These are phyloP conservation scores for Leishmania tropica DNA, from an alignment of 208 protist species.

Conservation along the genomic window DNA sequence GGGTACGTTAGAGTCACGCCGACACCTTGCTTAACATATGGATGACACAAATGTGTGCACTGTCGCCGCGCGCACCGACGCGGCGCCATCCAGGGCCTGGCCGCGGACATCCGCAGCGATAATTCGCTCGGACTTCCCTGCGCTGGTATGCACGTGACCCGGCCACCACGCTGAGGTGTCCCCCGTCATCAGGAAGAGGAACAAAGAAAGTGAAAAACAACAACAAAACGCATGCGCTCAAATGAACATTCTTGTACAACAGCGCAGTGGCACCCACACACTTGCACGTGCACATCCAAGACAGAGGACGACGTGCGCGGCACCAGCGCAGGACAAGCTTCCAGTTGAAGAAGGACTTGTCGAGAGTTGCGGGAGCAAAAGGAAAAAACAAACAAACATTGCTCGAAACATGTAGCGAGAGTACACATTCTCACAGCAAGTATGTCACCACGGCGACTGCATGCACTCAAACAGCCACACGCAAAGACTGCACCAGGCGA, in stretches of 20 bases:
- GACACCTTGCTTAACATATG: not conserved
- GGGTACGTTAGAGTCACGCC: not conserved
- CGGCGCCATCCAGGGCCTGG: not conserved
- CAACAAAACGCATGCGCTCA: not conserved
- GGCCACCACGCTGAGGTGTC: not conserved
- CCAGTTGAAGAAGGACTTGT: constrained; percentile 1
- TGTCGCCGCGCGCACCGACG: not conserved
- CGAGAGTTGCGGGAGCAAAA: not conserved
- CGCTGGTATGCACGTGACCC: not conserved
- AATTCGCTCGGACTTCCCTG: not conserved
- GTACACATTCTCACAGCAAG: not conserved
- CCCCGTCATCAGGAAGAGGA: not conserved
- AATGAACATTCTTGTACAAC: constrained; percentile 26
- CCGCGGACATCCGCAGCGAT: not conserved
- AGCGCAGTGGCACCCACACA: no score
- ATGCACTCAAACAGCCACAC: not conserved
- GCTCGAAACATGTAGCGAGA: not conserved
- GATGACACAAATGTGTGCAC: not conserved
- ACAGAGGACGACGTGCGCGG: no score
- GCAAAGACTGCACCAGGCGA: not conserved
- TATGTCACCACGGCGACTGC: not conserved
- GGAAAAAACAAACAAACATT: not conserved
- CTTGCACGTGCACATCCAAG: no score
- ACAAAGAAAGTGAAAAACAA: not conserved
- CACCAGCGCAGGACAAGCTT: constrained; percentile 7